These are phyloP conservation scores for Coemansia sp. DNA, from an alignment of 192 early-diverging fungal species.

Conservation along the genomic window DNA sequence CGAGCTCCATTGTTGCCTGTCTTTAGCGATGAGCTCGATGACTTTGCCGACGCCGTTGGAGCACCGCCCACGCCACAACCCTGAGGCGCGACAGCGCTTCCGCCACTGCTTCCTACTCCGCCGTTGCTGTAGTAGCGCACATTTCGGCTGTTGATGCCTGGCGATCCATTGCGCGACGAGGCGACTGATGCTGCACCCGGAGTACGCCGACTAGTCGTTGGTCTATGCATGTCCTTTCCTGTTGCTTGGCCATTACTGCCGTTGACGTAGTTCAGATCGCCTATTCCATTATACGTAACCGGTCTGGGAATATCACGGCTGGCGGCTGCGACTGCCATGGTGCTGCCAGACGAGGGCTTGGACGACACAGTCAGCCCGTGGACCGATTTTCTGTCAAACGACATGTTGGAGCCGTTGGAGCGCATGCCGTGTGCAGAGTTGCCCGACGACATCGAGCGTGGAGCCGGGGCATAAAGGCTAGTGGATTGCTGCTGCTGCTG, in stretches of 20 bases:
- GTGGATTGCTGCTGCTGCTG: background rate
- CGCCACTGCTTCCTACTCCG: background rate
- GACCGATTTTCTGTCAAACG: slow-evolving; percentile 23
- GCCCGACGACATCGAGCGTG: slow-evolving; percentile 10
- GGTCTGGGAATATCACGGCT: slow-evolving; percentile 1
- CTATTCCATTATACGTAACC: slow-evolving; percentile 1
- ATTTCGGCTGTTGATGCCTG: background rate
- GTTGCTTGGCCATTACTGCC: background rate
- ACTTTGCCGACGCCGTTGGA: slow-evolving; percentile 37
- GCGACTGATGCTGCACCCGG: slow-evolving; percentile 8
- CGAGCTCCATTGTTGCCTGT: slow-evolving; percentile 17
- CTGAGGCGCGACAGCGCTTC: background rate
- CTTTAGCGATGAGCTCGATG: slow-evolving; percentile 41
- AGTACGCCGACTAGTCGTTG: slow-evolving; percentile 10
- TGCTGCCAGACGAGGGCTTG: slow-evolving; percentile 14
- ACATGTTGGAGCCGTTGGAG: slow-evolving; percentile 17
- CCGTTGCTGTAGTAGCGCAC: slow-evolving; percentile 13
- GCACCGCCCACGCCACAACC: background rate
- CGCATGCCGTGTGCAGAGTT: slow-evolving; percentile 3
- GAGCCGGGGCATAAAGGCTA: background rate
- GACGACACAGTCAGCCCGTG: slow-evolving; percentile 7
- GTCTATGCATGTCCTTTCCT: background rate
- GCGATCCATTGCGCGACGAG: slow-evolving; percentile 11
- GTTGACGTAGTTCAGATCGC: background rate
- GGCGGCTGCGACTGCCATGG: background rate